Conservation (phyloP, 1,284 basidiomycete species). For the Wallemia hederae region DNA sequence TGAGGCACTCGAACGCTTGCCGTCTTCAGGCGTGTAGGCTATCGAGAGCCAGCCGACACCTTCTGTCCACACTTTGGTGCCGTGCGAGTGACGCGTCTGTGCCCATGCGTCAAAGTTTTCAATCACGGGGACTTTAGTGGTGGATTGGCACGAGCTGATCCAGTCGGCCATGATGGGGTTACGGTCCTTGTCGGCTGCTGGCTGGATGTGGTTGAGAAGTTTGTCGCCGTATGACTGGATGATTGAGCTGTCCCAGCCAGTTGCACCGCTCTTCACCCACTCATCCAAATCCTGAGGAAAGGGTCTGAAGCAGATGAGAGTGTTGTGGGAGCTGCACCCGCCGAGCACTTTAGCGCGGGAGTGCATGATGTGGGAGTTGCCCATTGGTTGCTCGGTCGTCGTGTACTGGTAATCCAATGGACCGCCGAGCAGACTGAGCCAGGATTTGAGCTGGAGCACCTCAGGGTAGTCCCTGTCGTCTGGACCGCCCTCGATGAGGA, state of each 20-base stretch:
- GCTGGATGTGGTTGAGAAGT: constrained; percentile 15
- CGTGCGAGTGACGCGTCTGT: constrained; percentile 10
- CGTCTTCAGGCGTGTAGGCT: constrained; percentile 15
- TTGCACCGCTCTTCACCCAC: constrained; percentile 14
- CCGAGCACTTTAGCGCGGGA: constrained; percentile 15
- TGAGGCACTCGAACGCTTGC: constrained; percentile 12
- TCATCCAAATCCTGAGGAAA: constrained; percentile 15
- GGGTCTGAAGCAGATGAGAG: constrained; percentile 16
- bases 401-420: constrained; percentile 16
- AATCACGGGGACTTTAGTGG: constrained; percentile 13
- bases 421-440: constrained; percentile 15
- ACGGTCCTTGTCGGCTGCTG: constrained; percentile 14
- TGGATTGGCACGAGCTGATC: constrained; percentile 11
- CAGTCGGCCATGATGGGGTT: constrained; percentile 15
- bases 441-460: constrained; percentile 14
- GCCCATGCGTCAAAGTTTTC: constrained; percentile 6
- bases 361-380: constrained; percentile 17
- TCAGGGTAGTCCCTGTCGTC: constrained; percentile 9
- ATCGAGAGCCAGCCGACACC: constrained; percentile 16
- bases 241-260: constrained; percentile 10
- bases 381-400: constrained; percentile 13
- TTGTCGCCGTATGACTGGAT: constrained; percentile 15
- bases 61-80: constrained; percentile 5
- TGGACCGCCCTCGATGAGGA: constrained; percentile 16
- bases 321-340: constrained; percentile 17